Conservation (phyloP, 75 land plant species). For the Cupressus sempervirens region DNA sequence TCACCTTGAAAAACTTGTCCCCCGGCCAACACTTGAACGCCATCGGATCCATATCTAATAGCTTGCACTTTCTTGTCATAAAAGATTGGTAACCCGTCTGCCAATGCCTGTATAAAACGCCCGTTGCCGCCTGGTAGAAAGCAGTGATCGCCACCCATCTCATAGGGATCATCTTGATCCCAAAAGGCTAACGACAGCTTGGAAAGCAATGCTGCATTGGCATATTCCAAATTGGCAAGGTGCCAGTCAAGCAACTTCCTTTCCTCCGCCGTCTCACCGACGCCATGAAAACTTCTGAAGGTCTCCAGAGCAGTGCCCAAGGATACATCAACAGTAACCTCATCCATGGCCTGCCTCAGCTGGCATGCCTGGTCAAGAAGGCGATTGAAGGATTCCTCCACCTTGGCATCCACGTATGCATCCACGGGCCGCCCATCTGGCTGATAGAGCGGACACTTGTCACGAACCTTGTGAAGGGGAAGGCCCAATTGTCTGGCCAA, state of each 20-base stretch:
- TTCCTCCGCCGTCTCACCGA: slow-evolving; percentile 55
- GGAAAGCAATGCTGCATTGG: slow-evolving; percentile 79
- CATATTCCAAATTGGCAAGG: slow-evolving; percentile 89
- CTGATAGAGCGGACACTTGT: slow-evolving; percentile 80
- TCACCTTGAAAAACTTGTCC: slow-evolving; percentile 86
- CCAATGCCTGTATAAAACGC: slow-evolving; percentile 60
- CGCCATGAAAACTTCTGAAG: slow-evolving; percentile 44
- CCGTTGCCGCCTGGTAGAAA: slow-evolving; percentile 91
- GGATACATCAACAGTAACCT: slow-evolving; percentile 50
- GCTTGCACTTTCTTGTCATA: slow-evolving; percentile 54
- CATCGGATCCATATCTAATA: slow-evolving; percentile 70
- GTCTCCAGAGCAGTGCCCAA: slow-evolving; percentile 76
- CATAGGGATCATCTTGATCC: slow-evolving; percentile 98
- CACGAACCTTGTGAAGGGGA: slow-evolving; percentile 86
- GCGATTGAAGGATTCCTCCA: slow-evolving; percentile 74
- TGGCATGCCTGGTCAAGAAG: slow-evolving; percentile 77
- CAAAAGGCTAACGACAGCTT: slow-evolving; percentile 78
- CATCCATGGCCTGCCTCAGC: slow-evolving; percentile 65
- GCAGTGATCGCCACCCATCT: slow-evolving; percentile 98
- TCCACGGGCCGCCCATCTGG: slow-evolving; percentile 65
- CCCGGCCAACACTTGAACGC: slow-evolving; percentile 67
- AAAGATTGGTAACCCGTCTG: slow-evolving; percentile 67
- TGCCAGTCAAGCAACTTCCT: slow-evolving; percentile 85
- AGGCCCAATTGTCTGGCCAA: slow-evolving; percentile 74
- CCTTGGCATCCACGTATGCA: slow-evolving; percentile 50